These are phyloP conservation scores for Didymella arachidicola DNA, from an alignment of 2,329 filamentous ascomycete species.

Conservation along the genomic window DNA sequence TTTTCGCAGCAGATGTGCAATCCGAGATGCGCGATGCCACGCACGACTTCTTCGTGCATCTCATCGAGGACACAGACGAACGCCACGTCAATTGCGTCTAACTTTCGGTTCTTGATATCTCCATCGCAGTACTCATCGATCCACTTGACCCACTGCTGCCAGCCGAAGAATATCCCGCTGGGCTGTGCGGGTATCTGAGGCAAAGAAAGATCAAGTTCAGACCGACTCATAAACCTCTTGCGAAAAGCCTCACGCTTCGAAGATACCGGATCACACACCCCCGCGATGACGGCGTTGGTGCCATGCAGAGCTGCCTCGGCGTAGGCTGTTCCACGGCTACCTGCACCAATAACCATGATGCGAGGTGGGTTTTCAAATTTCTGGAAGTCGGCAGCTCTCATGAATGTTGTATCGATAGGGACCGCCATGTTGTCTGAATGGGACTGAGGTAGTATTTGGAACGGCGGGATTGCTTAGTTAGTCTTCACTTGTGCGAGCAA, in stretches of 20 bases:
- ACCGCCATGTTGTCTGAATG: background rate
- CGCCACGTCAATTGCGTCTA: conserved; percentile 60
- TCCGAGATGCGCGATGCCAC: conserved; percentile 71
- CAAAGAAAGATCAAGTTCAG: too few relatives aligned
- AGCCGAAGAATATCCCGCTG: conserved; percentile 74
- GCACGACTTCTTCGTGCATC: conserved; percentile 82
- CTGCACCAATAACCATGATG: conserved; percentile 51
- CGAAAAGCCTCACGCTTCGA: conserved; percentile 80
- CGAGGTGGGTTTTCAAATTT: conserved; percentile 37
- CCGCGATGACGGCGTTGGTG: conserved; percentile 68
- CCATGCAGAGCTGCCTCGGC: conserved; percentile 31
- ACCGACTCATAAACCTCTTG: conserved; percentile 67
- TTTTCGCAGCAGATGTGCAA: conserved; percentile 96
- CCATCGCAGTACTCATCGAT: conserved; percentile 58
- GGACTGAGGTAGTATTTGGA: background rate
- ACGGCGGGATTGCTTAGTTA: too few relatives aligned
- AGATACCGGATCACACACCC: conserved; percentile 80
- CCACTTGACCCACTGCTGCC: conserved; percentile 78
- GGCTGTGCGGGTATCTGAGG: conserved; percentile 43
- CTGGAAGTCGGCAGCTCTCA: conserved; percentile 28
- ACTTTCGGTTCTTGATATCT: conserved; percentile 60
- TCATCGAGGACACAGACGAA: conserved; percentile 85
- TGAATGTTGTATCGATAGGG: conserved; percentile 15
- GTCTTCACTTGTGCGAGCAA: too few relatives aligned
- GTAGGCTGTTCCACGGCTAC: conserved; percentile 50